phyloP scores from a whole-genome alignment of 768 basidiomycete species.

The Terana coerulea region DNA sequence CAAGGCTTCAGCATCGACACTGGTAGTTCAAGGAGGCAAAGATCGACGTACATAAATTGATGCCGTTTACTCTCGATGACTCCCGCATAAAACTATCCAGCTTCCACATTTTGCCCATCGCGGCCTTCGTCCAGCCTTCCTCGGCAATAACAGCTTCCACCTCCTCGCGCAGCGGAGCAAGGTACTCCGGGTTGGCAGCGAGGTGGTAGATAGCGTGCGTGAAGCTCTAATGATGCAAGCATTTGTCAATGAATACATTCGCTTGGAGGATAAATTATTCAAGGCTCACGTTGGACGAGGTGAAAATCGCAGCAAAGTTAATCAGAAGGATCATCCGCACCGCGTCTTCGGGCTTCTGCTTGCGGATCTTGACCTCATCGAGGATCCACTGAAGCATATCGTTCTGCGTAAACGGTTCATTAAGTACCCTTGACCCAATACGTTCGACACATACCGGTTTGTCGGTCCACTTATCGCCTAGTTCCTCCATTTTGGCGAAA shows the following conservation, averaged over 20 bases:
- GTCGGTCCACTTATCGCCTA: slow-evolving; percentile 8
- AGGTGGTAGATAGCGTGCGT: slow-evolving; percentile 26
- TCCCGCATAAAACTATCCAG: slow-evolving; percentile 35
- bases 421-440: background rate
- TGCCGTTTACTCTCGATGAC: slow-evolving; percentile 20
- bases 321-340: slow-evolving; percentile 6
- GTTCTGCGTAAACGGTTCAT: slow-evolving; percentile 5
- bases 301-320: slow-evolving; percentile 21
- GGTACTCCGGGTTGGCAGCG: slow-evolving; percentile 25
- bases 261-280: background rate
- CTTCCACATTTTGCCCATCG: slow-evolving; percentile 28
- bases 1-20: background rate
- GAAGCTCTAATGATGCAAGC: slow-evolving; percentile 15
- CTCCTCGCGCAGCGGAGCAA: slow-evolving; percentile 28
- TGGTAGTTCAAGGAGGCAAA: background rate
- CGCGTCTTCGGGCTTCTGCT: background rate
- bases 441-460: slow-evolving; percentile 4
- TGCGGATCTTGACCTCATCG: slow-evolving; percentile 8
- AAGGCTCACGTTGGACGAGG: slow-evolving; percentile 13
- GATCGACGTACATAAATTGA: slow-evolving; percentile 20
- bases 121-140: slow-evolving; percentile 26
- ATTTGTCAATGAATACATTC: background rate
- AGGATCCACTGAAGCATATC: slow-evolving; percentile 19
- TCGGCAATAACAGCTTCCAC: slow-evolving; percentile 22
- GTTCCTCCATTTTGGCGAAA: slow-evolving; percentile 1